phyloP scores from a whole-genome alignment of 371 early-diverging fungal genomes.

The Nematocida minor region DNA sequence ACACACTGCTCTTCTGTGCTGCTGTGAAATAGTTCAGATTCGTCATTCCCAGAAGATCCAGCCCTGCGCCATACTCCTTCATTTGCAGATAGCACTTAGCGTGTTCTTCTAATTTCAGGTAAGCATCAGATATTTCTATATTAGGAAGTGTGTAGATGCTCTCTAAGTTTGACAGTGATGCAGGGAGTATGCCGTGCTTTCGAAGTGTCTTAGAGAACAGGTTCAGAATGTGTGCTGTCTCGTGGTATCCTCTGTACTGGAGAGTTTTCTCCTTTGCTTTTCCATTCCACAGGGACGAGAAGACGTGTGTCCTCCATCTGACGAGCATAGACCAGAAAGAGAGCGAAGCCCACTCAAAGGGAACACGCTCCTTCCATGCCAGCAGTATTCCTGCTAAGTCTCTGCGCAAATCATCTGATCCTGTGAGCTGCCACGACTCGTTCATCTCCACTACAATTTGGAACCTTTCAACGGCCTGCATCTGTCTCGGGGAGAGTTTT shows the following conservation, averaged over 20 bases:
- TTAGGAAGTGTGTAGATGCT: constrained; percentile 95
- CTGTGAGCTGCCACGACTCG: constrained; percentile 52
- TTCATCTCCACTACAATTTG: constrained; percentile 61
- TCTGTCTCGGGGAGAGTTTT: constrained; percentile 4
- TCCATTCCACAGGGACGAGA: constrained; percentile 82
- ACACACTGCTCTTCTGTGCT: constrained; percentile 91
- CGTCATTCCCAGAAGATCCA: constrained; percentile 93
- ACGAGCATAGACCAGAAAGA: constrained; percentile 90
- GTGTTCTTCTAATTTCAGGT: constrained; percentile 88
- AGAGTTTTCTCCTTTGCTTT: constrained; percentile 69
- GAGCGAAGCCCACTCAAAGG: constrained; percentile 89
- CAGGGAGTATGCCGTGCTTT: constrained; percentile 81
- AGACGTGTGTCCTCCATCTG: constrained; percentile 91
- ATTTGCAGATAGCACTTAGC: constrained; percentile 81
- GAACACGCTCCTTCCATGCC: constrained; percentile 91
- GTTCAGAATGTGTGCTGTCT: constrained; percentile 97
- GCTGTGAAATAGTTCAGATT: constrained; percentile 84
- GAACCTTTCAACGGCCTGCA: constrained; percentile 26
- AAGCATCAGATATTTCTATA: constrained; percentile 93
- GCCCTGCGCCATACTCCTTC: constrained; percentile 74
- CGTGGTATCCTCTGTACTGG: constrained; percentile 91
- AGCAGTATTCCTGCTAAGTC: constrained; percentile 76
- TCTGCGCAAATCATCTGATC: constrained; percentile 35
- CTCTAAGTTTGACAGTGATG: constrained; percentile 79
- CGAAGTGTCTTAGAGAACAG: constrained; percentile 95